Evolutionary conservation across 2,329 filamentous ascomycete species (phyloP).

Genomic region (Metarhizium sp.): DNA sequence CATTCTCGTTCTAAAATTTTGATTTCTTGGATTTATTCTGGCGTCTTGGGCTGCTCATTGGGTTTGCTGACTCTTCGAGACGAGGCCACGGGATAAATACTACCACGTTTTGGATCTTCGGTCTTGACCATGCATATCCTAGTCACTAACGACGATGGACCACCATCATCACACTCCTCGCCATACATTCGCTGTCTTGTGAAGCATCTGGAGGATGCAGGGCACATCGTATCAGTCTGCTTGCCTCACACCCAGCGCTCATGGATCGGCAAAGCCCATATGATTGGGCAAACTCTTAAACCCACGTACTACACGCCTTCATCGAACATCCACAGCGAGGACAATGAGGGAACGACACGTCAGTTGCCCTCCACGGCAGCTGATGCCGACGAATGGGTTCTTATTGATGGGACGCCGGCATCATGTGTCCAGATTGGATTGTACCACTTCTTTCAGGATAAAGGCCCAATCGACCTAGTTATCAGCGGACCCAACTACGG

Average conservation of each 20-base stretch:
- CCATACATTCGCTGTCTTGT: constrained; percentile 73
- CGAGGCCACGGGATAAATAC: background rate
- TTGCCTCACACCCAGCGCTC: constrained; percentile 86
- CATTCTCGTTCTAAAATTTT: too few species aligned
- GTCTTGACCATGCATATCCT: constrained; percentile 49
- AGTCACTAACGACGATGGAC: constrained; percentile 72
- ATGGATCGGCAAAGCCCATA: constrained; percentile 98
- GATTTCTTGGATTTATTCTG: background rate
- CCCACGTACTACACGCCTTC: constrained; percentile 71
- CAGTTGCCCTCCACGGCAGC: constrained; percentile 42
- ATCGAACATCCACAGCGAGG: constrained; percentile 28
- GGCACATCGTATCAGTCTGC: constrained; percentile 84
- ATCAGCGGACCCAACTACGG: constrained; percentile 78
- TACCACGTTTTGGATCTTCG: background rate
- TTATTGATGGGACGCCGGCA: constrained; percentile 73
- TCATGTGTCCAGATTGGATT: constrained; percentile 76
- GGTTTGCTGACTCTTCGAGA: background rate
- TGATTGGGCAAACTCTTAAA: constrained; percentile 80
- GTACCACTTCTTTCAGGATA: constrained; percentile 67
- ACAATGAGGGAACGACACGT: constrained; percentile 56
- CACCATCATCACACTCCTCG: constrained; percentile 66
- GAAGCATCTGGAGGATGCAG: constrained; percentile 58
- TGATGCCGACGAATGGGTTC: constrained; percentile 65
- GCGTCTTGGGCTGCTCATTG: background rate
- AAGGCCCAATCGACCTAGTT: constrained; percentile 65